Evolutionary conservation across 2,329 filamentous ascomycete species (phyloP).

Genomic region (Beauveria scarabaeidicola): DNA sequence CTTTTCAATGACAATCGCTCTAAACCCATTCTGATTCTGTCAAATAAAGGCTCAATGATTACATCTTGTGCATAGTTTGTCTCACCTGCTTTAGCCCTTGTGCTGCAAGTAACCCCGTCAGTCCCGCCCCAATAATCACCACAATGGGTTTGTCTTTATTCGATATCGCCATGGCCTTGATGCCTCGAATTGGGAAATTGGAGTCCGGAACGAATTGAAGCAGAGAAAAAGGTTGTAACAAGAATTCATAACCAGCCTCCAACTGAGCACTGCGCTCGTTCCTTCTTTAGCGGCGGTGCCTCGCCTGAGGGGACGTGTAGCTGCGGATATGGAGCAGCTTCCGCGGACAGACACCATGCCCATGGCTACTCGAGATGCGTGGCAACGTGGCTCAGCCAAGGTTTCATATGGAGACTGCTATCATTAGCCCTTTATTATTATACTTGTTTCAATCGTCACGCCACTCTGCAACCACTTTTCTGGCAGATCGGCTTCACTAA

Average conservation of each 20-base stretch:
- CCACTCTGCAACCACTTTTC: not conserved
- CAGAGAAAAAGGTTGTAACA: not conserved
- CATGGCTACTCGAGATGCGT: not conserved
- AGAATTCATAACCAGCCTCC: not conserved
- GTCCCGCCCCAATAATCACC: conserved; percentile 25
- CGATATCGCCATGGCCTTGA: not conserved
- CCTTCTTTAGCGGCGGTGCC: not conserved
- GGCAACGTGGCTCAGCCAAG: not conserved
- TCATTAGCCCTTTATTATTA: not conserved
- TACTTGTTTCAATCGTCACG: not conserved
- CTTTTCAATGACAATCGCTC: conserved; percentile 24
- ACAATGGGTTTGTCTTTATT: not conserved
- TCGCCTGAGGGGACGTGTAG: not conserved
- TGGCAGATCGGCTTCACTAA: not conserved
- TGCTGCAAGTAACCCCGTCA: conserved; percentile 28
- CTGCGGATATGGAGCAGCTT: not conserved
- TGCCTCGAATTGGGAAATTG: not conserved
- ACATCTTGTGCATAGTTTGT: not conserved
- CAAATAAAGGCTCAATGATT: not conserved
- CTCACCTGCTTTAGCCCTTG: conserved; percentile 28
- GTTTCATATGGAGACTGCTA: not conserved
- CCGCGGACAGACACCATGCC: not conserved
- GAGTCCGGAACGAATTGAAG: not conserved
- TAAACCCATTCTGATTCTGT: conserved; percentile 23
- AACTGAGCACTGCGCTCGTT: not conserved